Base-by-base conservation (phyloP, 2,329 filamentous ascomycete genomes). In the Capronia epimyces region DNA sequence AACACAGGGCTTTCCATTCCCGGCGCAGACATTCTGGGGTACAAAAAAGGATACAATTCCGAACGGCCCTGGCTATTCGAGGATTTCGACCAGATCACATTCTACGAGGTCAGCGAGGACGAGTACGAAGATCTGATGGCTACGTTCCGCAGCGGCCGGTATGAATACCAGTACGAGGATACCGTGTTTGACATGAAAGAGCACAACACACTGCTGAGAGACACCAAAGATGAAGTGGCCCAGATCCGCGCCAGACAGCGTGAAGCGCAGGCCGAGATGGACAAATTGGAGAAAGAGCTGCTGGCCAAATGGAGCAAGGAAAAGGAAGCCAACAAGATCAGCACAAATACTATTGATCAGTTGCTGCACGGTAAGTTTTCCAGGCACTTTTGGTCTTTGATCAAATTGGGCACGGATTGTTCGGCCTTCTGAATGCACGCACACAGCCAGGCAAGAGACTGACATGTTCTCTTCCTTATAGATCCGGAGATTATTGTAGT, bases 41-140 rank as follows among this genome's bases (percentile, higher is more conserved):
- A 70, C 56, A 79, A 79, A 55, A 64, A 65, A 0, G 73, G 73
- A 1, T 81, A 78, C 57, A 67, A 63, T 2, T 56, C 68, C 0
- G 63, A 69, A 0, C 59, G 65, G 22, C 78, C 79, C 0, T 80
- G 78, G 73, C 67, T 81, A 1, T 81, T 79, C 57, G 68, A 74
- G 43, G 75, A 80, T 54, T 79, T 81, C 53, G 79, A 82, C 56
- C 69, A 79, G 37, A 67, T 81, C 16, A 75, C 71, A 0, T 81
- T 76, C 62, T 76, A 79, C 55, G 70, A 74, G 49, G 77, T 81
- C 12, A 69, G 59, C 27, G 75, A 80, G 54, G 65, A 68, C 10
- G 75, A 80, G 55, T 74, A 79, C 29, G 75, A 79, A 49, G 57
- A 64, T 8, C 56, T 76, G 42, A 66, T 80, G 21, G 69, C 69